Evolutionary conservation across 257 asterid genomes (phyloP).

Genomic region (Solanum clarkiae): DNA sequence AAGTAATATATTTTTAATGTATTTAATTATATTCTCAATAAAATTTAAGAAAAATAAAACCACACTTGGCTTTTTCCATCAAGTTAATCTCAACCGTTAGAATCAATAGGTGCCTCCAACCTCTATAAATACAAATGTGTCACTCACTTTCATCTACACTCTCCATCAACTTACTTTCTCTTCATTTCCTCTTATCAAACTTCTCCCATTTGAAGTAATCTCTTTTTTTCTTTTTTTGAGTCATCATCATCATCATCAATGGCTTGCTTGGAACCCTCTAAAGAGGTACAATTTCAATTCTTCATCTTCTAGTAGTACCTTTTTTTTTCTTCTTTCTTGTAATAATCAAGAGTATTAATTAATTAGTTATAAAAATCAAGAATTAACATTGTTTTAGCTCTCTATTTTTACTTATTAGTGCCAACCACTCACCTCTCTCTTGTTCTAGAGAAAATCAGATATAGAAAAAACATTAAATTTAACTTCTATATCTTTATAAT

Average conservation of each 20-base stretch:
- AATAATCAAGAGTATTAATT: background rate
- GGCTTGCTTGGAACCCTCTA: slow-evolving; percentile 44
- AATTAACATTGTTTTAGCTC: background rate
- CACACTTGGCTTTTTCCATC: background rate
- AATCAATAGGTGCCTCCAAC: background rate
- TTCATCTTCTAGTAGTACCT: background rate
- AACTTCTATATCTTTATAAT: background rate
- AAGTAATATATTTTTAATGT: background rate
- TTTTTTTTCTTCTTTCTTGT: background rate
- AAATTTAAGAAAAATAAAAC: too few species aligned
- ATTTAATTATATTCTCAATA: background rate
- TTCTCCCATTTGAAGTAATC: background rate
- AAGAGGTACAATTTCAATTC: slow-evolving; percentile 18
- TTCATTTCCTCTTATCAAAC: background rate
- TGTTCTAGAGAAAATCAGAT: background rate
- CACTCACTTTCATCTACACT: background rate
- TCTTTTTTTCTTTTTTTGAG: background rate
- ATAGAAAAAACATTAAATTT: too few species aligned
- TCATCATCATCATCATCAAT: slow-evolving; percentile 19
- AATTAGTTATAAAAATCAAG: background rate
- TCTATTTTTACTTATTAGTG: background rate
- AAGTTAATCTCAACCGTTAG: background rate
- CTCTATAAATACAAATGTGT: slow-evolving; percentile 21
- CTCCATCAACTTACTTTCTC: background rate
- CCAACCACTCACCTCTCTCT: background rate